Percentiles rank a stretch among this genome's conserved stretches.
phyloP scores from a whole-genome alignment of 176 grass and related monocot genomes.

The Urochloa ruziziensis region DNA sequence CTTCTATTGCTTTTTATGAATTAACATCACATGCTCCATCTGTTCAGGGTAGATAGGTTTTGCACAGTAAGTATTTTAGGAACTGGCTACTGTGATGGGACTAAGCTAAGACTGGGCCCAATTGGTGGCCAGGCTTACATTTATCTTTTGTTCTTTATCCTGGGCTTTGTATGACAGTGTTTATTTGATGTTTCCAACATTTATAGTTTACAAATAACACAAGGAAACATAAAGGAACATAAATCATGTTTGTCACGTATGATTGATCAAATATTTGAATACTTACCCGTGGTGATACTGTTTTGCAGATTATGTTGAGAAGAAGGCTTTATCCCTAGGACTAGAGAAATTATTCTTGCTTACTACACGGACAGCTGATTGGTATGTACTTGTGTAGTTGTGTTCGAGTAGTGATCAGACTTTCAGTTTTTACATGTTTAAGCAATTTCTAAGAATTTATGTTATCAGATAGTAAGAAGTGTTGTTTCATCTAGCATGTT shows the following conservation, averaged over 20 bases:
- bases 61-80: neutral
- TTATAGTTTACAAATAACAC: neutral
- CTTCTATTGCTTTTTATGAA: neutral
- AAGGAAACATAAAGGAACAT: neutral
- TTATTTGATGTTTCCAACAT: constrained; percentile 14
- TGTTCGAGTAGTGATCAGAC: neutral
- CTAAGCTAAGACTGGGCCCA: neutral
- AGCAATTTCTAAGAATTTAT: neutral
- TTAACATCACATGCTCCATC: neutral
- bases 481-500: neutral
- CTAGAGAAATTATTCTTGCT: constrained; percentile 92
- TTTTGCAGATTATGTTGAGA: constrained; percentile 83
- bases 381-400: constrained; percentile 69
- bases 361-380: constrained; percentile 87
- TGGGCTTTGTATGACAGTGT: neutral
- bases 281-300: neutral
- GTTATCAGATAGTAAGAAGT: neutral
- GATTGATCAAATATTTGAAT: constrained; percentile 7
- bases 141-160: neutral
- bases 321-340: constrained; percentile 82
- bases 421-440: constrained; percentile 18
- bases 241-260: neutral
- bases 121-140: neutral
- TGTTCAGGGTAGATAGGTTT: neutral
- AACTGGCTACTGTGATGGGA: neutral